Percentiles rank a stretch among this genome's conserved stretches.
Conservation (phyloP, 164 flowering plant genomes). For the Brasenia schreberi region DNA sequence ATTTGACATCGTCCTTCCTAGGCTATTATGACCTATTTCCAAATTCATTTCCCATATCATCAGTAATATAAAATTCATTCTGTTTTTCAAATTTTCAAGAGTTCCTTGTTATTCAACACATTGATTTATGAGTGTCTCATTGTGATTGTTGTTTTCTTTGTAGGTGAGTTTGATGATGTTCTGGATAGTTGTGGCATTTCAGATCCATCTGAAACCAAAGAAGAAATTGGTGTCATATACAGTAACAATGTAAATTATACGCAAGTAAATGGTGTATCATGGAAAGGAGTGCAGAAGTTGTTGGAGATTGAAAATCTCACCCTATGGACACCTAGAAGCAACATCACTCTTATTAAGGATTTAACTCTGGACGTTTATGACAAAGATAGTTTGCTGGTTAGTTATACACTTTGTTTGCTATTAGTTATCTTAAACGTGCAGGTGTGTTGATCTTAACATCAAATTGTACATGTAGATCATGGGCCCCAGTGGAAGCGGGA, state of each 20-base stretch:
- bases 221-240: slow-evolving; percentile 39
- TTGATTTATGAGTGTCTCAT: too few relatives aligned
- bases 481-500: slow-evolving; percentile 97
- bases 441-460: background rate
- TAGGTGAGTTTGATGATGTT: slow-evolving; percentile 97
- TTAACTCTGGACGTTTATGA: slow-evolving; percentile 41
- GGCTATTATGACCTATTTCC: too few relatives aligned
- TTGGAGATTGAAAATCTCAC: slow-evolving; percentile 61
- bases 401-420: slow-evolving; percentile 6
- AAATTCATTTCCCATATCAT: too few relatives aligned
- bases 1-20: too few relatives aligned
- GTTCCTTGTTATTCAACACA: too few relatives aligned
- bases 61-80: too few relatives aligned
- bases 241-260: slow-evolving; percentile 6
- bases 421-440: background rate
- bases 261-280: slow-evolving; percentile 39
- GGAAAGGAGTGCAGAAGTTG: slow-evolving; percentile 22
- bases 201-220: slow-evolving; percentile 16
- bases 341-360: slow-evolving; percentile 51
- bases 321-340: slow-evolving; percentile 58
- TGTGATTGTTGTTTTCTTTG: background rate
- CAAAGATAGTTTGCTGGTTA: slow-evolving; percentile 71
- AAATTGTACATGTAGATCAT: slow-evolving; percentile 32
- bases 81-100: too few relatives aligned
- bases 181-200: slow-evolving; percentile 32